phyloP scores from a whole-genome alignment of 345 rosid species.

The Hevea brasiliensis region DNA sequence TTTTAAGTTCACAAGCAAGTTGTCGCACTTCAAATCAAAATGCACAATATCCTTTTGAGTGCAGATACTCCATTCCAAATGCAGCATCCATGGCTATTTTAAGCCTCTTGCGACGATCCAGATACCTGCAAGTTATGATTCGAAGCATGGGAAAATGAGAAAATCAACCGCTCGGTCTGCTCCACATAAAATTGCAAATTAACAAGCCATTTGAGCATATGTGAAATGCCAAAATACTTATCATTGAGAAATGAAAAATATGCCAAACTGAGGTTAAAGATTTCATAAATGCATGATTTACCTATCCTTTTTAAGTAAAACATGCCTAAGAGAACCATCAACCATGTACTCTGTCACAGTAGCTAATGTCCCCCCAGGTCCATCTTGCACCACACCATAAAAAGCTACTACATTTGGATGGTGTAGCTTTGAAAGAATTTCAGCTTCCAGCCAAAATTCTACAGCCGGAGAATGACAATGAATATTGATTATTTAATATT shows the following conservation, averaged over 20 bases:
- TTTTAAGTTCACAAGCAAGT: slow-evolving; percentile 93
- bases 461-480: slow-evolving; percentile 41
- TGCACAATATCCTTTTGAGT: slow-evolving; percentile 94
- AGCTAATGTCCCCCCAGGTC: slow-evolving; percentile 86
- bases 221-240: neutral
- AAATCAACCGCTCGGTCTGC: slow-evolving; percentile 5
- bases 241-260: slow-evolving; percentile 5
- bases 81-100: slow-evolving; percentile 99
- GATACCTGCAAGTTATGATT: slow-evolving; percentile 53
- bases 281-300: slow-evolving; percentile 33
- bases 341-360: slow-evolving; percentile 94
- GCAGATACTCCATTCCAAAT: slow-evolving; percentile 97
- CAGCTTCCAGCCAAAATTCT: slow-evolving; percentile 93
- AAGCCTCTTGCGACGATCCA: slow-evolving; percentile 89
- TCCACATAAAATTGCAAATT: slow-evolving; percentile 1
- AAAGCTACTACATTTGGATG: slow-evolving; percentile 97
- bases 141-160: slow-evolving; percentile 6
- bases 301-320: no score
- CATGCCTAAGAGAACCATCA: slow-evolving; percentile 93
- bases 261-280: slow-evolving; percentile 19
- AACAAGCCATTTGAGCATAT: slow-evolving; percentile 3
- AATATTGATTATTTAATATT: slow-evolving; percentile 11
- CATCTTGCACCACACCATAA: slow-evolving; percentile 94
- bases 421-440: slow-evolving; percentile 85
- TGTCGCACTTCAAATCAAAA: slow-evolving; percentile 97